Conservation (phyloP, 2,329 filamentous ascomycete species). For the Alternaria sp. region DNA sequence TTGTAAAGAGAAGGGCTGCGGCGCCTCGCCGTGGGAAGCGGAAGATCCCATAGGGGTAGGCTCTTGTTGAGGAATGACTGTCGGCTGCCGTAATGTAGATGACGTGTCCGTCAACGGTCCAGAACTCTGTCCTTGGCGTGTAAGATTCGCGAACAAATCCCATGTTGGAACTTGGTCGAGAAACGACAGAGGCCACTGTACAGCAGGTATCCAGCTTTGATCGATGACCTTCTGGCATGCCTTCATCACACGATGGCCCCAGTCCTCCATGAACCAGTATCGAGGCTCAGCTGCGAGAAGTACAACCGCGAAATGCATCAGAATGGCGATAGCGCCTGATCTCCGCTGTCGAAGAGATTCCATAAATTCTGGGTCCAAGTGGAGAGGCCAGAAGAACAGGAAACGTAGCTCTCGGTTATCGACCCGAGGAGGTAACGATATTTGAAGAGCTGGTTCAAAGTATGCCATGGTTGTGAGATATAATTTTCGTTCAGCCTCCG, state of each 20-base stretch:
- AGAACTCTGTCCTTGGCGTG: background rate
- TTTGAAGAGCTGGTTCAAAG: slow-evolving; percentile 31
- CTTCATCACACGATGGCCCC: slow-evolving; percentile 40
- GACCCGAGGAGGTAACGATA: slow-evolving; percentile 30
- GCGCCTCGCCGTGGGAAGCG: background rate
- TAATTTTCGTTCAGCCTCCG: slow-evolving; percentile 24
- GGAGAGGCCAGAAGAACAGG: slow-evolving; percentile 50
- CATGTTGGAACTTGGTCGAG: slow-evolving; percentile 18
- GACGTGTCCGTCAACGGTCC: background rate
- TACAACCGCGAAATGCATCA: slow-evolving; percentile 51
- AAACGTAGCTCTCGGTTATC: slow-evolving; percentile 49
- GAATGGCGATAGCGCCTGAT: slow-evolving; percentile 47
- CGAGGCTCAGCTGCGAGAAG: slow-evolving; percentile 44
- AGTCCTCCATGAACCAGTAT: slow-evolving; percentile 53
- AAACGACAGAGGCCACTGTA: slow-evolving; percentile 41
- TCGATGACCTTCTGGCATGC: slow-evolving; percentile 33
- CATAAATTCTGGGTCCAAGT: slow-evolving; percentile 44
- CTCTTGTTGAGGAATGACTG: slow-evolving; percentile 9
- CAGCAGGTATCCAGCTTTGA: slow-evolving; percentile 32
- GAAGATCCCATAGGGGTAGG: background rate
- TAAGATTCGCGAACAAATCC: slow-evolving; percentile 9
- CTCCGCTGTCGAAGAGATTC: slow-evolving; percentile 40
- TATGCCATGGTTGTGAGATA: slow-evolving; percentile 27
- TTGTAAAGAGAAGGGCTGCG: background rate
- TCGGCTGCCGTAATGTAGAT: slow-evolving; percentile 11